Evolutionary conservation across 129 eudicot species (phyloP), one percentile per base, ranked within the genome.

Genomic region (Apium graveolens): DNA sequence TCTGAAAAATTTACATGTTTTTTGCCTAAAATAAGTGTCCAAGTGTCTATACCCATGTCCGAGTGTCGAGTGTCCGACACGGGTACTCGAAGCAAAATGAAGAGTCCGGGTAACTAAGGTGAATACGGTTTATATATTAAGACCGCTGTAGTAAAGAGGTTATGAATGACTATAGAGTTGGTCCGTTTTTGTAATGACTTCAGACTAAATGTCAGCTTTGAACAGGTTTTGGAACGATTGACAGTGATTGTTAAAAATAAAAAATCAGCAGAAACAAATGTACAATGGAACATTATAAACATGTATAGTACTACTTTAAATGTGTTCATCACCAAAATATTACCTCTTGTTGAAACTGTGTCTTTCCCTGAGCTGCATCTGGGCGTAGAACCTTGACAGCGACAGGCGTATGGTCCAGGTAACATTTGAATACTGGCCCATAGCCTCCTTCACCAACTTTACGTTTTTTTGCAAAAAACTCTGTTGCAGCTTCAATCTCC

Each of bases 301-400:
- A 69, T 35, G 26, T 69, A 35, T 16, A 20, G 11, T 29, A 29
- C 21, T 12, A 35, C 34, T 69, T 17, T 69, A 32, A 18, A 35
- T 18, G 20, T 69, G 26, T 34, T 70, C 44, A 70, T 70, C 39
- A 60, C 12, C 26, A 45, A 70, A 24, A 70, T 35, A 37, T 44
- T 37, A 70, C 74, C 74, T 70, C 74, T 70, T 70, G 74, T 20
- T 70, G 74, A 34, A 70, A 70, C 45, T 70, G 74, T 70, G 29
- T 32, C 27, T 37, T 70, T 9, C 74, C 74, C 11, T 70, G 74
- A 70, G 74, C 74, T 70, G 74, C 74, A 70, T 70, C 74, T 34
- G 74, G 74, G 45, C 74, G 74, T 70, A 70, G 24, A 14, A 70
- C 74, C 74, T 70, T 70, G 26, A 70, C 74, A 37, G 74, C 74